Evolutionary conservation across 2,329 filamentous ascomycete species (phyloP).

Genomic region (Aspergillus tanneri): DNA sequence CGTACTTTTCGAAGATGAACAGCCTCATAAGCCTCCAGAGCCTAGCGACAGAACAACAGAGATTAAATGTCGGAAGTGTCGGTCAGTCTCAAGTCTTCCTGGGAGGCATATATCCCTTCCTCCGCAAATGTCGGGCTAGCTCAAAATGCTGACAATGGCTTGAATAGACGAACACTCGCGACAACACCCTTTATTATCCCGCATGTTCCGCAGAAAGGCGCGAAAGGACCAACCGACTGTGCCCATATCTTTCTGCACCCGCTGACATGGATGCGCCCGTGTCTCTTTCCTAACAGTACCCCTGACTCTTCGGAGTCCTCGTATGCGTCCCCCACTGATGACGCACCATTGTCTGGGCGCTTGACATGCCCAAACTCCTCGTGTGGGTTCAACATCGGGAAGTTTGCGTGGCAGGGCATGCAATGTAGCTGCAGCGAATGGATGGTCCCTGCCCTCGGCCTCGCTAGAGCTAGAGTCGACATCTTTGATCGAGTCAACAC

Average conservation of each 20-base stretch:
- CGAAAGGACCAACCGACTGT: slow-evolving; percentile 52
- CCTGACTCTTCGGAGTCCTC: slow-evolving; percentile 15
- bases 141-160: slow-evolving; percentile 8
- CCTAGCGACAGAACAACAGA: slow-evolving; percentile 46
- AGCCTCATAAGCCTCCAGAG: slow-evolving; percentile 30
- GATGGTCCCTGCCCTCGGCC: slow-evolving; percentile 85
- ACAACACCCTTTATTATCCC: slow-evolving; percentile 66
- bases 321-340: slow-evolving; percentile 48
- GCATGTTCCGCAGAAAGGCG: slow-evolving; percentile 50
- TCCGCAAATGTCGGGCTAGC: slow-evolving; percentile 1
- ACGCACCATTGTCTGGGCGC: slow-evolving; percentile 78
- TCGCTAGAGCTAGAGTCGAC: slow-evolving; percentile 80
- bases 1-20: slow-evolving; percentile 69
- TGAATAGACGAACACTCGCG: slow-evolving; percentile 57
- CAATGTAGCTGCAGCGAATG: slow-evolving; percentile 87
- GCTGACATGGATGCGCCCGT: slow-evolving; percentile 88
- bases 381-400: slow-evolving; percentile 80
- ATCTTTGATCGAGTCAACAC: slow-evolving; percentile 51
- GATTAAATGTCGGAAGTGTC: slow-evolving; percentile 88
- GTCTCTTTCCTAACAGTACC: slow-evolving; percentile 53
- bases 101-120: slow-evolving; percentile 5
- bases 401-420: slow-evolving; percentile 96
- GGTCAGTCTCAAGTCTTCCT: slow-evolving; percentile 51
- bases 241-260: slow-evolving; percentile 90
- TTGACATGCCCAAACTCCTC: slow-evolving; percentile 76